Base-by-base conservation (phyloP, 257 asterid species). In the Lithospermum erythrorhizon region DNA sequence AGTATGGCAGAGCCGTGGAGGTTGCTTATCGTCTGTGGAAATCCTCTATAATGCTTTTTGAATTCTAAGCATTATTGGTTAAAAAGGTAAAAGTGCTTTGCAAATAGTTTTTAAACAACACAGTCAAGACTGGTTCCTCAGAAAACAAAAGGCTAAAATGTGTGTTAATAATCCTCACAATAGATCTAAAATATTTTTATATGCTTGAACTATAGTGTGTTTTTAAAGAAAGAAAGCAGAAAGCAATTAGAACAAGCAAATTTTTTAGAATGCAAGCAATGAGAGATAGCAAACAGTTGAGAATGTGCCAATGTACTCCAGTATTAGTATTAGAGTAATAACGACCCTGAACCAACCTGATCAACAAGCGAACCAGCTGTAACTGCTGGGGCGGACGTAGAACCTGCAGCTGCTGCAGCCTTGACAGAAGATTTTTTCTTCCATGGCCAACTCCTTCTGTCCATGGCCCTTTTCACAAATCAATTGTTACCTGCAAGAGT, bases 361-460 rank as follows among this genome's bases (percentile, higher is more conserved):
- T 82, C 86, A 37, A 37, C 73, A 63, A 65, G 75, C 70, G 83
- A 64, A 62, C 75, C 83, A 41, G 58, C 74, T 52, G 65, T 47
- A 56, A 76, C 87, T 57, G 89, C 63, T 56, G 76, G 67, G 61
- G 77, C 65, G 25, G 74, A 15, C 22, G 83, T 65, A 69, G 83
- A 65, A 16, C 77, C 87, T 47, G 79, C 62, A 68, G 70, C 74
- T 62, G 64, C 78, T 6, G 45, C 74, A 32, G 83, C 81, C 72
- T 88, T 88, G 62, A 86, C 98, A 58, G 95, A 88, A 37, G 95
- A 81, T 65, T 91, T 91, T 70, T 84, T 91, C 94, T 91, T 91
- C 98, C 98, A 91, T 1, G 97, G 98, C 98, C 98, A 91, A 75
- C 95, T 82, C 75, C 89, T 70, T 62, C 72, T 82, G 66, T 90